Evolutionary conservation across 495 filamentous ascomycete genomes (phyloP), one percentile per base, ranked within the genome.

Genomic region (Neurospora tetrasperma): DNA sequence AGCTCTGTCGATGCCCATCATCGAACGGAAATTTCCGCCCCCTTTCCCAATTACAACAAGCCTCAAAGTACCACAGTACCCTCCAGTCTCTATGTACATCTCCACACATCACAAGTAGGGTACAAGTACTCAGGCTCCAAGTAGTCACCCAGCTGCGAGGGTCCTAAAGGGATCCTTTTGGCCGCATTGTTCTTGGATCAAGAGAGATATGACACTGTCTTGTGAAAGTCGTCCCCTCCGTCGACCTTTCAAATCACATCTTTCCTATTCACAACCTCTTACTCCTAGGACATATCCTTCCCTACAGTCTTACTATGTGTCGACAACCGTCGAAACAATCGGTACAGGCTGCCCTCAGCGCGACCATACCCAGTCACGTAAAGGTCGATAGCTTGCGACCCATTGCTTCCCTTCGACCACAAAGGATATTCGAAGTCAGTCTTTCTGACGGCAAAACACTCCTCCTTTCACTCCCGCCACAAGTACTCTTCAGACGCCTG

Each of bases 391-490:
- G 70, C 42, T 71, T 84, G 23, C 73, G 77, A 31, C 74, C 59
- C 5, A 66, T 81, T 16, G 78, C 73, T 8, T 79, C 82, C 2
- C 72, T 75, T 44, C 73, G 82, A 5, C 80, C 81, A 12, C 76
- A 80, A 43, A 78, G 80, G 38, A 74, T 78, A 44, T 85, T 82
- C 74, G 74, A 75, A 70, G 73, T 85, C 35, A 69, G 71, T 43
- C 72, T 84, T 38, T 80, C 80, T 31, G 78, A 82, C 48, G 80
- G 77, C 31, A 75, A 74, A 41, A 73, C 74, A 9, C 70, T 85
- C 10, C 43, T 81, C 41, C 80, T 86, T 39, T 78, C 79, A 31
- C 71, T 83, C 9, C 73, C 82, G 14, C 83, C 83, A 8, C 72
- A 76, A 7, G 70, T 80, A 5, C 76, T 76, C 42, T 72, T 79